Base-by-base conservation (phyloP, 2,329 filamentous ascomycete species). In the Colletotrichum magnum region DNA sequence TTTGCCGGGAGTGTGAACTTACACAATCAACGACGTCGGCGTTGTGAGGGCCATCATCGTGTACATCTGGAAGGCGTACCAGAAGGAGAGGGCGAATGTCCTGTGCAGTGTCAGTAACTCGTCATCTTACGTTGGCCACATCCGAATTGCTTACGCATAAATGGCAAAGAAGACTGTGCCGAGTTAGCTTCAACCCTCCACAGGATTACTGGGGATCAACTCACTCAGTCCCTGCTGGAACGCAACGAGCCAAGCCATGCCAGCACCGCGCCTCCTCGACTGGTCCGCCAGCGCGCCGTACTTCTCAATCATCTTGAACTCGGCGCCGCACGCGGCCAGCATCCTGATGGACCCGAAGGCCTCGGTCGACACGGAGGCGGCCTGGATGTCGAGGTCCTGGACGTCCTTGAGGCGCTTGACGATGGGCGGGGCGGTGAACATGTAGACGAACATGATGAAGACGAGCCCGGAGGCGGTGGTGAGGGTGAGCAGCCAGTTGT, bases 401-500 rank as follows among this genome's bases (percentile, higher is more conserved):
- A 82, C 75, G 7, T 70, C 72, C 56, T 77, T 74, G n/a, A 80
- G 76, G 1, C 72, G 58, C 39, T 78, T 77, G 6, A 78, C 72
- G 6, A 81, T 75, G 3, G 78, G 58, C 0, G 82, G 81, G 0
- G 80, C 50, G 1, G 77, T 76, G 6, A 80, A 39, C 4, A 72
- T 71, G 54, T 78, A 79, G 2, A 76, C 71, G 15, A 80, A 24
- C 0, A 79, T 28, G 7, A 85, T 79, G 60, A 84, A 84, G 6
- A 84, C 74, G 3, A 89, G 74, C 0, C 82, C 78, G 0, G 84
- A 80, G 45, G 82, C 86, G 0, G 84, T 80, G 3, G 86, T 85
- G 0, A 88, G 78, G 0, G 84, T 87, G n/a, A 88, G 75, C 15
- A 84, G 77, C 83, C 85, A 87, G 36, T 82, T 85, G 68, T 85